Evolutionary conservation across 345 rosid genomes (phyloP), one percentile per base, ranked within the genome.

Genomic region (Eucalyptus sp.): DNA sequence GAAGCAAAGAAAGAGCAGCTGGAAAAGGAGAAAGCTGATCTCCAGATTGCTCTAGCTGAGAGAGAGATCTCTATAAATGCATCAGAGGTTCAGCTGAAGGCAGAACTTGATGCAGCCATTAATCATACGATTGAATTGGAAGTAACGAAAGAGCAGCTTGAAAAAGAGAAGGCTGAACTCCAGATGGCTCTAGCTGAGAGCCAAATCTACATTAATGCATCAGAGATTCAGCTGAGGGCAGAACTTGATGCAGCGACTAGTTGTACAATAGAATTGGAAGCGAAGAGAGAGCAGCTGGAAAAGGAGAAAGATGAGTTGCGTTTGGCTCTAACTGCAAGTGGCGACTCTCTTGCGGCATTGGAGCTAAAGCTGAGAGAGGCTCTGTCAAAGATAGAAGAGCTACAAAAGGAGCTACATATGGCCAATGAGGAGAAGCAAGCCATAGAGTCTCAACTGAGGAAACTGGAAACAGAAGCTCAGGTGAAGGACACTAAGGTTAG

Each of bases 41-140:
- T 96, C 88, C 95, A 94, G 90, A 91, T 90, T 89, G 93, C 95
- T 88, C 94, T 95, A 86, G 89, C 91, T 44, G 89, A 92, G 88
- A 92, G 92, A 86, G 91, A 76, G 3, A 76, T 76, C 84, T 76
- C 48, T 86, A 88, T 90, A 6, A 90, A 91, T 85, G 89, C 88
- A 87, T 90, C 87, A 41, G 88, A 27, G 48, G n/a, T 60, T 33
- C 87, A 86, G 87, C 87, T 86, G 49, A 76, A 76, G 84, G 84
- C 29, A 76, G 84, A 41, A 24, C 48, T 76, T 76, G 48, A 76
- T 76, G 29, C 84, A 11, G 84, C 84, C 13, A 76, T 20, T 20
- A 76, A 76, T 41, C 29, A 22, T 20, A 20, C 5, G 15, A 41
- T 48, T 60, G 58, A 88, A 76, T 22, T 44, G n/a, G 49, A 52